Evolutionary conservation across 2,329 filamentous ascomycete genomes (phyloP), one percentile per base, ranked within the genome.

Genomic region (Rhinocladiella mackenziei): DNA sequence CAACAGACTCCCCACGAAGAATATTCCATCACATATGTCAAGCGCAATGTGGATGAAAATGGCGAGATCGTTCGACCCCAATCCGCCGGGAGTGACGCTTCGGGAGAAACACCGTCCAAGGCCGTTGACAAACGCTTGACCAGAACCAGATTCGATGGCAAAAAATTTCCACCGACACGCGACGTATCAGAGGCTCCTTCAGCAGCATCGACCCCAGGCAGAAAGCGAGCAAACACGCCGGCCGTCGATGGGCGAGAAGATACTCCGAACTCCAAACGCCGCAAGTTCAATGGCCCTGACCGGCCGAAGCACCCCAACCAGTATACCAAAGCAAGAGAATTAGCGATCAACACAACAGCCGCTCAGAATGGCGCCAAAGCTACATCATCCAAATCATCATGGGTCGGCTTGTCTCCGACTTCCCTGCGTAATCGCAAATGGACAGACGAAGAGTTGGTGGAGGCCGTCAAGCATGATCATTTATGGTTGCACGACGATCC

Each of bases 301-400:
- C 31, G 34, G 26, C 52, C 52, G 17, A 57, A 52, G 30, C 51
- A 56, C 29, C 53, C 51, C 2, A 54, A 56, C 37, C 51, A 56
- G 29, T 54, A 52, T 25, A 53, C 52, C 26, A 54, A 54, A 26
- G 48, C 48, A 4, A 46, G 39, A 32, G 51, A 54, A 22, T 13
- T 35, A 5, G 26, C 33, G 5, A 14, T 33, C 14, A 26, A 36
- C 29, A 45, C 45, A 8, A 22, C 36, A 10, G 35, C 36, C 14
- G 22, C 40, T 23, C 32, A 34, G n/a, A 23, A 33, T 34, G 32
- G 25, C 20, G 15, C 31, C 28, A 40, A 33, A 33, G 20, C 51
- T 13, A 39, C 20, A 26, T 17, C 25, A 15, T 25, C 37, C n/a
- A 51, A 26, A 18, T 22, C 25, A 14, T 14, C 33, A 9, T 50